These are phyloP conservation scores for Lunularia cruciata DNA, from an alignment of 225 moss, liverwort and hornwort species.

Conservation along the genomic window DNA sequence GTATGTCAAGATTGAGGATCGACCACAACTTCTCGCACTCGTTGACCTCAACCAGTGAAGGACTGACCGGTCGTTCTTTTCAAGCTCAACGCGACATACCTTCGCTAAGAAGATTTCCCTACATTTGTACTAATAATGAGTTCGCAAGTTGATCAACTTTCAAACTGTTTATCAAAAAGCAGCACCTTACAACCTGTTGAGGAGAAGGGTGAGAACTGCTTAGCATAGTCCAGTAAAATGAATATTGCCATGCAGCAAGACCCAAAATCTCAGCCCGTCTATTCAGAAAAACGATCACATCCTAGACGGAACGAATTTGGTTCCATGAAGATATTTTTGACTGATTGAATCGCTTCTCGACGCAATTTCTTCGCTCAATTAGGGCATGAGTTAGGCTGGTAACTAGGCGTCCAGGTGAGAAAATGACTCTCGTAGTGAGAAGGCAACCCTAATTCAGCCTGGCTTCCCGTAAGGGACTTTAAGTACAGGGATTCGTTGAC, in stretches of 20 bases:
- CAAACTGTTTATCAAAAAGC: conserved; percentile 31
- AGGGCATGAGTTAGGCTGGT: too few relatives aligned
- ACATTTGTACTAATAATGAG: conserved; percentile 17
- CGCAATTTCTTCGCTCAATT: too few relatives aligned
- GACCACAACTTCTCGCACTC: neutral
- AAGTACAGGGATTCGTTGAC: too few relatives aligned
- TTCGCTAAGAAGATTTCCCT: conserved; percentile 28
- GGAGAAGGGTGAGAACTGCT: conserved; percentile 36
- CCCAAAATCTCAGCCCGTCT: neutral
- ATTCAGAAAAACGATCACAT: too few relatives aligned
- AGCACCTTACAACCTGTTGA: conserved; percentile 40
- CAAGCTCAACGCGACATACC: conserved; percentile 19
- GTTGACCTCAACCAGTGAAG: conserved; percentile 7
- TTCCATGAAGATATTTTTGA: too few relatives aligned
- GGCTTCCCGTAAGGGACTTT: too few relatives aligned
- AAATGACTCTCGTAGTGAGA: too few relatives aligned
- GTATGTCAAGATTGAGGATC: neutral
- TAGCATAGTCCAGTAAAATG: conserved; percentile 15
- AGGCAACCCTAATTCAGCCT: too few relatives aligned
- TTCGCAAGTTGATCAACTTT: conserved; percentile 33
- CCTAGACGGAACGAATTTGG: too few relatives aligned
- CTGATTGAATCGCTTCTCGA: too few relatives aligned
- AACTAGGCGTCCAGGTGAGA: too few relatives aligned
- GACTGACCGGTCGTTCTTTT: conserved; percentile 26
- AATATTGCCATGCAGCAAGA: conserved; percentile 18